Conservation (phyloP, 2,329 filamentous ascomycete species). For the Aureobasidium sp. region DNA sequence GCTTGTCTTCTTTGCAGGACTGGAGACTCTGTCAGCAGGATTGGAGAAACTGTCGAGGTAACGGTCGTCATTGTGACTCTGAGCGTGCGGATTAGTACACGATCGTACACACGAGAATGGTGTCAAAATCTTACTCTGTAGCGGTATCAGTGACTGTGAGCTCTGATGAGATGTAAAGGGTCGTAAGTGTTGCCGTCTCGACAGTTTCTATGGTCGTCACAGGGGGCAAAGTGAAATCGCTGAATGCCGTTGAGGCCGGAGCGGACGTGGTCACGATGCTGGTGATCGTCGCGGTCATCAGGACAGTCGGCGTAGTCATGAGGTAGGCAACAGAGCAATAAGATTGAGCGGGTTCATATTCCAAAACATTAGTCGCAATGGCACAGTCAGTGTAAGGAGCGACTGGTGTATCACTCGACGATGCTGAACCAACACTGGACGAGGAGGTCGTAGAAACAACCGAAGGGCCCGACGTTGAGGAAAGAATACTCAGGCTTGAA, state of each 20-base stretch:
- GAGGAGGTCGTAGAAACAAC: neutral
- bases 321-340: slow-evolving; percentile 1
- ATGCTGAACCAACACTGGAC: neutral
- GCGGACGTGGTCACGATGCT: neutral
- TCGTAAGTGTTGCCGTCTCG: neutral
- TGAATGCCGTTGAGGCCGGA: neutral
- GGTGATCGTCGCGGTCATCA: neutral
- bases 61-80: neutral
- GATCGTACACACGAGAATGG: too few relatives aligned
- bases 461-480: neutral
- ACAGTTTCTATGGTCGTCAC: neutral
- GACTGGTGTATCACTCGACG: neutral
- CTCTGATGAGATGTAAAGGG: neutral
- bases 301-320: neutral
- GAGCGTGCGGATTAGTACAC: neutral
- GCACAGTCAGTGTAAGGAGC: neutral
- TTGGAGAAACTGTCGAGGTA: too few relatives aligned
- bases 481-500: neutral
- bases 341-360: neutral
- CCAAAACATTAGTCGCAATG: neutral
- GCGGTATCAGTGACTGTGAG: neutral
- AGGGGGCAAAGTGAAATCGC: neutral
- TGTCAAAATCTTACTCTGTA: neutral
- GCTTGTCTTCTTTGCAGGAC: neutral
- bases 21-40: neutral